These are phyloP conservation scores for Elymus sibiricus DNA, from an alignment of 176 grass and related monocot species.

Conservation along the genomic window DNA sequence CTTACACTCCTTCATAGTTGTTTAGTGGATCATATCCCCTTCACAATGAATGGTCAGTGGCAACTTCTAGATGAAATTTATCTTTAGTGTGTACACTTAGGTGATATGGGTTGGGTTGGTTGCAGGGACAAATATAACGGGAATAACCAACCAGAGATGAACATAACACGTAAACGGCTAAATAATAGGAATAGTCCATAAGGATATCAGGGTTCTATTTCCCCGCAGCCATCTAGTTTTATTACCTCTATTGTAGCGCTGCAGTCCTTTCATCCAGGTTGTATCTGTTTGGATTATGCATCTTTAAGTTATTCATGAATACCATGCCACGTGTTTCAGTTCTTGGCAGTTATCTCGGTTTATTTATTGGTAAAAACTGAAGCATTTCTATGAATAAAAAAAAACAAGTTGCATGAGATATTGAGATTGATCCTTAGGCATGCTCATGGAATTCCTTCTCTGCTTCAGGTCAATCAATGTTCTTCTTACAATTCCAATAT, in stretches of 20 bases:
- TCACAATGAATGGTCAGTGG: neutral
- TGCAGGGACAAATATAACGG: neutral
- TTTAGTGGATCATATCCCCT: neutral
- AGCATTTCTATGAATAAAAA: neutral
- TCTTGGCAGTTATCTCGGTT: constrained; percentile 1
- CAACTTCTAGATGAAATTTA: neutral
- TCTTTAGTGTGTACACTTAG: neutral
- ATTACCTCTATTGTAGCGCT: neutral
- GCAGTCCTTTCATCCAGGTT: neutral
- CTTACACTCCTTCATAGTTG: neutral
- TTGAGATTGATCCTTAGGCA: constrained; percentile 9
- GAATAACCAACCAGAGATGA: neutral
- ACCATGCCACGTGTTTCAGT: neutral
- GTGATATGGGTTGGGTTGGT: neutral
- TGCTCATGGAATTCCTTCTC: constrained; percentile 25
- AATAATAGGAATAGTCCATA: constrained; percentile 5
- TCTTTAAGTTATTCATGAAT: neutral
- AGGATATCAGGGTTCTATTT: neutral
- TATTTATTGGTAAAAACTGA: neutral
- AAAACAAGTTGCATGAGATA: neutral
- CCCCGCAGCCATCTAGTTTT: neutral
- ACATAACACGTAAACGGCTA: neutral
- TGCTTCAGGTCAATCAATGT: constrained; percentile 88
- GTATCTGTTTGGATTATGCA: constrained; percentile 12
- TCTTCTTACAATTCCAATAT: constrained; percentile 92